These are phyloP conservation scores for Coprinellus aureogranulatus DNA, from an alignment of 768 basidiomycete genomes.

Conservation along the genomic window DNA sequence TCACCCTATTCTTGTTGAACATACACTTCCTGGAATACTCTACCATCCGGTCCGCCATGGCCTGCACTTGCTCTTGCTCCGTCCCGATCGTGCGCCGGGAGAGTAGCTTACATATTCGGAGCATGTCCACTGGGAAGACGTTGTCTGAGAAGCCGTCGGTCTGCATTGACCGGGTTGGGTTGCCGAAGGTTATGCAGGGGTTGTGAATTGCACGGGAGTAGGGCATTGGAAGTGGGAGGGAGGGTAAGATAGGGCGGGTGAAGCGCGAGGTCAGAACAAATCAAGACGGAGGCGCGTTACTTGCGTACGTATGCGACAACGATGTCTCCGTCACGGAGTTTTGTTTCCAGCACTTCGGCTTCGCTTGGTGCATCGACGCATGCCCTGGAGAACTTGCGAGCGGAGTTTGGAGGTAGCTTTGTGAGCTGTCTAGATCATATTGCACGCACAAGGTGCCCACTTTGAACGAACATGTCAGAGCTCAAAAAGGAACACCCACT, in stretches of 20 bases:
- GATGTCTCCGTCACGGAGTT: slow-evolving; percentile 51
- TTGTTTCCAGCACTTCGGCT: slow-evolving; percentile 43
- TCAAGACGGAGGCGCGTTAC: slow-evolving; percentile 3
- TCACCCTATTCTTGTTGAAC: slow-evolving; percentile 58
- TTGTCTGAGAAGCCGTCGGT: slow-evolving; percentile 59
- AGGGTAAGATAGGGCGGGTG: no score
- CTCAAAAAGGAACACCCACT: slow-evolving; percentile 34
- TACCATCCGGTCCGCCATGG: slow-evolving; percentile 70
- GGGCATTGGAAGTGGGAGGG: no score
- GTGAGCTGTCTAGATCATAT: slow-evolving; percentile 57
- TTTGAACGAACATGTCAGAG: no score
- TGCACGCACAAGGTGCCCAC: no score
- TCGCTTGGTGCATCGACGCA: slow-evolving; percentile 53
- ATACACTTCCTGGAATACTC: slow-evolving; percentile 70
- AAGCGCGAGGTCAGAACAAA: no score
- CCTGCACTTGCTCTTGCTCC: slow-evolving; percentile 63
- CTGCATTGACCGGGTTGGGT: no score
- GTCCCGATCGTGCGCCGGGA: slow-evolving; percentile 52
- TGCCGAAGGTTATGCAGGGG: no score
- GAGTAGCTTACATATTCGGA: slow-evolving; percentile 66
- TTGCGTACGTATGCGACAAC: slow-evolving; percentile 48
- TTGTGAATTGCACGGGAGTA: no score
- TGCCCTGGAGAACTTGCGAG: slow-evolving; percentile 44
- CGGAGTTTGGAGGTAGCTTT: slow-evolving; percentile 44
- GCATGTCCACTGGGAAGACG: slow-evolving; percentile 69